Evolutionary conservation across 805 yeast genomes (phyloP).

Genomic region (Wickerhamiella brachini): DNA sequence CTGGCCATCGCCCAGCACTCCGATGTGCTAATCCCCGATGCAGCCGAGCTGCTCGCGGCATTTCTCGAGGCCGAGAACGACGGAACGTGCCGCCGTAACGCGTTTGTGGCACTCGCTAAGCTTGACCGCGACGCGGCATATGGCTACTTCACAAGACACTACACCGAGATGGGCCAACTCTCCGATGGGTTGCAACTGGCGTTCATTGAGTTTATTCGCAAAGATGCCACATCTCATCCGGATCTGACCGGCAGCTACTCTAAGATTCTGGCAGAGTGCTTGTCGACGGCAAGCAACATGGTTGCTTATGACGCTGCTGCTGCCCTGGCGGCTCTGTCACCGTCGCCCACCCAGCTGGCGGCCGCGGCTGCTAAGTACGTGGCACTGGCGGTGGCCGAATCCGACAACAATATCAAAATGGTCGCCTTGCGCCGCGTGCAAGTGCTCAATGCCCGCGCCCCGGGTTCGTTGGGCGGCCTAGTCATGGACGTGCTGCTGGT

Average conservation of each 20-base stretch:
- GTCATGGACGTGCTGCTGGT: slow-evolving; percentile 78
- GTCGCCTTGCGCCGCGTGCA: slow-evolving; percentile 79
- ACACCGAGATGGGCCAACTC: slow-evolving; percentile 42
- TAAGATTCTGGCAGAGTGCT: slow-evolving; percentile 53
- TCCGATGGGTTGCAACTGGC: slow-evolving; percentile 83
- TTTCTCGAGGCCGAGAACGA: slow-evolving; percentile 77
- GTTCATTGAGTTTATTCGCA: slow-evolving; percentile 80
- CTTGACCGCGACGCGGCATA: slow-evolving; percentile 77
- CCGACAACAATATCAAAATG: slow-evolving; percentile 91
- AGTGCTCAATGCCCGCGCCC: slow-evolving; percentile 57
- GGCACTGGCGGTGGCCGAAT: slow-evolving; percentile 77
- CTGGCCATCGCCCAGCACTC: slow-evolving; percentile 69
- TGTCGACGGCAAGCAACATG: slow-evolving; percentile 35
- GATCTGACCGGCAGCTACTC: slow-evolving; percentile 59
- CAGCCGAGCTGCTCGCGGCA: slow-evolving; percentile 65
- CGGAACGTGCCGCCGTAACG: slow-evolving; percentile 89
- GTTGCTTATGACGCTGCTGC: slow-evolving; percentile 89
- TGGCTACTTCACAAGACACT: slow-evolving; percentile 61
- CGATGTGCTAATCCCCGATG: slow-evolving; percentile 85
- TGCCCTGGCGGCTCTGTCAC: slow-evolving; percentile 46
- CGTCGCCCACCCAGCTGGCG: slow-evolving; percentile 50
- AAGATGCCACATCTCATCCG: slow-evolving; percentile 54
- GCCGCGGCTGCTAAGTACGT: slow-evolving; percentile 77
- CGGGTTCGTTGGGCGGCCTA: slow-evolving; percentile 73
- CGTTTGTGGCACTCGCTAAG: slow-evolving; percentile 74